phyloP scores from a whole-genome alignment of 2,329 filamentous ascomycete genomes.

The Arachnomyces sp. region DNA sequence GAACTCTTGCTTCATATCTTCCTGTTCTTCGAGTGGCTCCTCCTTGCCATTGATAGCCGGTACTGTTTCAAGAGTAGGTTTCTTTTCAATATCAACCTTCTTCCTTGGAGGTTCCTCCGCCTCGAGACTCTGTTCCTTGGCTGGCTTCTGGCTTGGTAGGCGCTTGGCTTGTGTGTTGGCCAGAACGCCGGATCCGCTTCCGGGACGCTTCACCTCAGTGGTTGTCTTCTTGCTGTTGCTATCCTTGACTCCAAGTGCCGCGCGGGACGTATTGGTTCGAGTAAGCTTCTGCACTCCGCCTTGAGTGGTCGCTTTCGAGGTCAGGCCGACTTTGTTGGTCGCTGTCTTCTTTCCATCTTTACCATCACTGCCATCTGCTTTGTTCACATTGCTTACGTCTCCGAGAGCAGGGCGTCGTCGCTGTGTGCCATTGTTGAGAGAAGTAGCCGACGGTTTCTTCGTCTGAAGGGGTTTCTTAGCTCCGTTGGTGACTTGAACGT shows the following conservation, averaged over 20 bases:
- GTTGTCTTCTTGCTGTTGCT: constrained; percentile 53
- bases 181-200: constrained; percentile 63
- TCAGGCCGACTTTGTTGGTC: constrained; percentile 56
- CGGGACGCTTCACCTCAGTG: constrained; percentile 62
- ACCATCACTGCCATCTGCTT: constrained; percentile 44
- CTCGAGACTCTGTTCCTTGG: constrained; percentile 52
- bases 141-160: constrained; percentile 47
- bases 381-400: constrained; percentile 92
- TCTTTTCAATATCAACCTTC: constrained; percentile 53
- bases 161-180: constrained; percentile 62
- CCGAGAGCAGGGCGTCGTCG: constrained; percentile 79
- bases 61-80: constrained; percentile 25
- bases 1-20: constrained; percentile 34
- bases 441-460: constrained; percentile 54
- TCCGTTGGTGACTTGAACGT: constrained; percentile 51
- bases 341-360: constrained; percentile 53
- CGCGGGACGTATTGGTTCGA: constrained; percentile 53
- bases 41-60: constrained; percentile 26
- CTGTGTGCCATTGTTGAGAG: constrained; percentile 38
- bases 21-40: constrained; percentile 26
- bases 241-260: constrained; percentile 60
- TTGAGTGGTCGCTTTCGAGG: constrained; percentile 70
- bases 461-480: constrained; percentile 59
- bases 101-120: constrained; percentile 61
- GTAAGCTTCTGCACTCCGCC: constrained; percentile 73